Evolutionary conservation across 23 red algal genomes (phyloP).

Genomic region (Gracilaria caudata): DNA sequence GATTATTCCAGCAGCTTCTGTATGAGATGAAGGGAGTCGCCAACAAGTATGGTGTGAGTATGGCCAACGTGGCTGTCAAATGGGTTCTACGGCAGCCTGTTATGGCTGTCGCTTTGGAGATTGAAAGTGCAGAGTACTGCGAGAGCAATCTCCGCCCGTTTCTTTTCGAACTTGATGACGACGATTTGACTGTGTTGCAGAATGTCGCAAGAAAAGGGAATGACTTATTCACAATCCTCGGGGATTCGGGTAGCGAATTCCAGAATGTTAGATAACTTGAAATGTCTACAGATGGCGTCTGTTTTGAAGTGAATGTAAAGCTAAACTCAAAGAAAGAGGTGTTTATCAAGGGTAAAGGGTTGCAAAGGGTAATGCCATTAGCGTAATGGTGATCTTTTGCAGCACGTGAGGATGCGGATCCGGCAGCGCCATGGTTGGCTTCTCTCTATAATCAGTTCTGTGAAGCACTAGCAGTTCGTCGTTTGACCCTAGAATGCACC

Average conservation of each 20-base stretch:
- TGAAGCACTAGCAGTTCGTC: too few species aligned
- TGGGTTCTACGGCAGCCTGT: slow-evolving; percentile 43
- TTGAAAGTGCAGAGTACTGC: slow-evolving; percentile 10
- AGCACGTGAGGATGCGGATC: too few species aligned
- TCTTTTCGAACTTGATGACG: slow-evolving; percentile 52
- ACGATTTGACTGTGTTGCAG: slow-evolving; percentile 18
- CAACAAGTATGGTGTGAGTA: slow-evolving; percentile 62
- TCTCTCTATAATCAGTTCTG: too few species aligned
- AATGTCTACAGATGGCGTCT: background rate
- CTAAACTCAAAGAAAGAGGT: too few species aligned
- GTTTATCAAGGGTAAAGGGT: too few species aligned
- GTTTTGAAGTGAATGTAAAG: background rate
- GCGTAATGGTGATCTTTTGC: too few species aligned
- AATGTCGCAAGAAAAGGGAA: slow-evolving; percentile 58
- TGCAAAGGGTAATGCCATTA: too few species aligned
- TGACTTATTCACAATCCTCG: slow-evolving; percentile 50
- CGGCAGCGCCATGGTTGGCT: too few species aligned
- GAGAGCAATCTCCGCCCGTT: slow-evolving; percentile 40
- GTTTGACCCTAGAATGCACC: too few species aligned
- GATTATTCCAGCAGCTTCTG: slow-evolving; percentile 57
- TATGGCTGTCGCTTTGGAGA: slow-evolving; percentile 33
- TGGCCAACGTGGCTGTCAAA: slow-evolving; percentile 58
- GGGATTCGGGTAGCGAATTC: slow-evolving; percentile 53
- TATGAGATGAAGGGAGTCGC: slow-evolving; percentile 60
- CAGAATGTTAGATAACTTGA: background rate